A percentile compares a stretch with the other conserved stretches of the same genome.
Conservation (phyloP, 2,329 filamentous ascomycete genomes). For the Trichoderma sp. region DNA sequence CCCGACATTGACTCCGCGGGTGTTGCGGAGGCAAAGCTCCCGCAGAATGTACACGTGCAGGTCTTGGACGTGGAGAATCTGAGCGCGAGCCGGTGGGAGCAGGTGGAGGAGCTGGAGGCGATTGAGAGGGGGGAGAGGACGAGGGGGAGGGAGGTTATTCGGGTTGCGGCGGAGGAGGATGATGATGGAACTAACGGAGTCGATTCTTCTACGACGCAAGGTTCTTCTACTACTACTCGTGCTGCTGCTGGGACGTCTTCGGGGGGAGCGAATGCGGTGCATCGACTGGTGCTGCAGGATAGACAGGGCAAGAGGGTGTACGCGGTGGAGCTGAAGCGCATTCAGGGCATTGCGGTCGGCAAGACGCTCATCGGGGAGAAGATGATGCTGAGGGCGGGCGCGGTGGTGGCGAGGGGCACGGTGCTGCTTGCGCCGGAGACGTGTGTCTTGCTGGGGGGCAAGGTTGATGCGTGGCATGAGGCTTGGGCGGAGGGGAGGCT, state of each 20-base stretch:
- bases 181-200: slow-evolving; percentile 47
- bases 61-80: slow-evolving; percentile 87
- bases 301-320: slow-evolving; percentile 67
- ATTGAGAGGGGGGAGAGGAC: slow-evolving; percentile 72
- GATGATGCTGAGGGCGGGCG: slow-evolving; percentile 67
- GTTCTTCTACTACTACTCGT: not conserved
- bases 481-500: slow-evolving; percentile 75
- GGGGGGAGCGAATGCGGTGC: slow-evolving; percentile 59
- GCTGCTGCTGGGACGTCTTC: slow-evolving; percentile 29
- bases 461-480: slow-evolving; percentile 78
- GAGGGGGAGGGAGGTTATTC: slow-evolving; percentile 78
- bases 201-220: slow-evolving; percentile 34
- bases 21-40: slow-evolving; percentile 58
- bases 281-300: slow-evolving; percentile 84
- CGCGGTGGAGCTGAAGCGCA: slow-evolving; percentile 69
- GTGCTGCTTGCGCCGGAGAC: slow-evolving; percentile 73
- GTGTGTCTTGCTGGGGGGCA: slow-evolving; percentile 80
- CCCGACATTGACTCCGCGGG: slow-evolving; percentile 54
- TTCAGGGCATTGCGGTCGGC: slow-evolving; percentile 66
- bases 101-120: slow-evolving; percentile 79
- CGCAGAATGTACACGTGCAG: slow-evolving; percentile 71
- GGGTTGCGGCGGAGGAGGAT: slow-evolving; percentile 45
- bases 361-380: slow-evolving; percentile 79
- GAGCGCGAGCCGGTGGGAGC: slow-evolving; percentile 76
- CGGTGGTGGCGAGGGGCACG: slow-evolving; percentile 71